Evolutionary conservation across 2,329 filamentous ascomycete species (phyloP).

Genomic region (Neonectria neomacrospora): DNA sequence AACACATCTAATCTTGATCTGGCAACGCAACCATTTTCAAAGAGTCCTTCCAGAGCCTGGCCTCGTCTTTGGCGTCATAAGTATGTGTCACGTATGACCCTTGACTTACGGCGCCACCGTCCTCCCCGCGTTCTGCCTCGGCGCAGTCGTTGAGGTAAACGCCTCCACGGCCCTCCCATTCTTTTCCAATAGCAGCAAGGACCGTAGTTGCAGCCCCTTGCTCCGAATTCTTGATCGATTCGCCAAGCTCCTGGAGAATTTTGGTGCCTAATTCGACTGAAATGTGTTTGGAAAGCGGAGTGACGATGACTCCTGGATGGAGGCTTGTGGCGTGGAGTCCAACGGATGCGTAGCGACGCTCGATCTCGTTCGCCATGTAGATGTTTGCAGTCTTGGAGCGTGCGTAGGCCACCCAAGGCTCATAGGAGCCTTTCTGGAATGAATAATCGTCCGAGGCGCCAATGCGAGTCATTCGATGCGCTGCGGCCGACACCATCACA

Average conservation of each 20-base stretch:
- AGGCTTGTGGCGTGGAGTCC: slow-evolving; percentile 31
- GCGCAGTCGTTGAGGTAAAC: slow-evolving; percentile 25
- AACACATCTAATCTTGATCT: background rate
- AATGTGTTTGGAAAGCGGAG: slow-evolving; percentile 11
- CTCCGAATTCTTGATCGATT: slow-evolving; percentile 5
- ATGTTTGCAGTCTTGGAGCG: slow-evolving; percentile 37
- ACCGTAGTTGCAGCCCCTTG: slow-evolving; percentile 29
- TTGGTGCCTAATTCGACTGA: background rate
- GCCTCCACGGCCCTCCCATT: slow-evolving; percentile 29
- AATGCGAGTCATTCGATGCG: slow-evolving; percentile 45
- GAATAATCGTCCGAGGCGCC: slow-evolving; percentile 32
- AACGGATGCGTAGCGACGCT: slow-evolving; percentile 18
- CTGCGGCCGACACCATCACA: slow-evolving; percentile 56
- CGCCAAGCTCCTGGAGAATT: background rate
- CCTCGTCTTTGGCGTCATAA: slow-evolving; percentile 21
- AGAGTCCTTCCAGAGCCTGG: slow-evolving; percentile 26
- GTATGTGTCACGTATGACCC: slow-evolving; percentile 20
- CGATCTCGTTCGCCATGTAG: slow-evolving; percentile 36
- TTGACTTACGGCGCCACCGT: slow-evolving; percentile 5
- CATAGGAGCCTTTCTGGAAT: slow-evolving; percentile 26
- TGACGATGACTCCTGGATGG: slow-evolving; percentile 30
- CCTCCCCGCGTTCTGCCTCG: slow-evolving; percentile 1
- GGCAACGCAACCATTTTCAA: slow-evolving; percentile 10
- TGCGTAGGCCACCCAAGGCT: slow-evolving; percentile 31
- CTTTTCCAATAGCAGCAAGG: slow-evolving; percentile 16